Evolutionary conservation across 2,329 filamentous ascomycete genomes (phyloP), one percentile per base, ranked within the genome.

Genomic region (Geosmithia putterillii): DNA sequence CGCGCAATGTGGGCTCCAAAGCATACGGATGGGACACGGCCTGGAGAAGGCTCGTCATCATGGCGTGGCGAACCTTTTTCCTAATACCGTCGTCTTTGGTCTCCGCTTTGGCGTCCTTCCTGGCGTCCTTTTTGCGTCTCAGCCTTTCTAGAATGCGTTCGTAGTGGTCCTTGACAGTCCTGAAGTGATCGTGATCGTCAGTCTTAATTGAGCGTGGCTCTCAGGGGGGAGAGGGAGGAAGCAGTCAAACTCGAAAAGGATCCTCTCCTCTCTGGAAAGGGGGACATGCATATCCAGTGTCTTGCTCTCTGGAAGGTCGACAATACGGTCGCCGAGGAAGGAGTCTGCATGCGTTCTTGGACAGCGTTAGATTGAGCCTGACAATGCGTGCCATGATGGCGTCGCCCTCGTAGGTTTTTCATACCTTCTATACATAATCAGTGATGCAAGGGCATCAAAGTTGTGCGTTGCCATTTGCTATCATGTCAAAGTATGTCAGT

Each of bases 341-440:
- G 38, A 41, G 25, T 62, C 59, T 0, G 54, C 42, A 3, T 48
- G 36, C 0, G 52, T 57, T 17, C 59, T 61, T 6, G 10, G 28
- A 14, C 10, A 12, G 10, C 10, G 36, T 38, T 18, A 15, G 19
- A 39, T 4, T 6, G 1, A 35, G n/a, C 14, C 17, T 32, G 6
- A 39, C 12, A 10, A 14, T 7, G 2, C 17, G 9, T 4, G 21
- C 17, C 19, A 34, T 5, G 20, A 19, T n/a, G 17, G 15, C n/a
- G n/a, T 7, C 6, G 15, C 18, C 34, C 7, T 17, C 34, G 15
- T 36, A n/a, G 7, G 34, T 15, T 20, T 4, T n/a, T 10, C 50
- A 32, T 46, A 57, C 57, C 57, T 46, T 43, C 58, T 50, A 15
- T 54, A 47, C 54, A 60, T 60, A 5, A 60, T 40, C 15, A 48